Evolutionary conservation across 352 stramenopile genomes (phyloP).

Genomic region (Albugo candida): DNA sequence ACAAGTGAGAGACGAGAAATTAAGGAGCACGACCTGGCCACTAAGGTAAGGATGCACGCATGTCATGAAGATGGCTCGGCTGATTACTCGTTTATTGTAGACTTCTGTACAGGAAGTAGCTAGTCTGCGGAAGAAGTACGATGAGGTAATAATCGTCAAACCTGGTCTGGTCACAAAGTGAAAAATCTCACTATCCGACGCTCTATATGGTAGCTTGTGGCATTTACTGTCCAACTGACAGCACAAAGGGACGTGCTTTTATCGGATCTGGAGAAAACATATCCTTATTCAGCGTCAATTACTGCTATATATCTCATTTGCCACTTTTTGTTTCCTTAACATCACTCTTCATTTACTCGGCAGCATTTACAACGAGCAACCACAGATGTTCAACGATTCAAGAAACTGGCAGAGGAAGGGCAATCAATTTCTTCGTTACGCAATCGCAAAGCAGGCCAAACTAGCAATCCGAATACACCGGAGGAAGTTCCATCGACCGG

Average conservation of each 20-base stretch:
- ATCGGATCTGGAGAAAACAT: conserved; percentile 58
- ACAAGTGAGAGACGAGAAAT: background rate
- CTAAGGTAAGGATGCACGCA: background rate
- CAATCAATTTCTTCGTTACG: conserved; percentile 24
- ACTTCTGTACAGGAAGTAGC: conserved; percentile 39
- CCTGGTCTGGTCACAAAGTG: background rate
- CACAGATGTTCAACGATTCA: conserved; percentile 32
- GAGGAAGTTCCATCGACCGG: too few species aligned
- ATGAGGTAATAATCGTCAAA: conserved; percentile 27
- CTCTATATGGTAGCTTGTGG: conserved; percentile 30
- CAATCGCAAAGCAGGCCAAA: conserved; percentile 27
- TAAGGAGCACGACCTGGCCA: background rate
- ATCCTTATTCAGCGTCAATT: conserved; percentile 4
- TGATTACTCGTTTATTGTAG: conserved; percentile 4
- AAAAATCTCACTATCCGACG: background rate
- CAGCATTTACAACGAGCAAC: conserved; percentile 52
- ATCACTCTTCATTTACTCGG: conserved; percentile 14
- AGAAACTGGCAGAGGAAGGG: conserved; percentile 40
- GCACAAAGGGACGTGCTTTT: conserved; percentile 71
- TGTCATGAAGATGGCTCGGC: background rate
- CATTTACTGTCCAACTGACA: conserved; percentile 76
- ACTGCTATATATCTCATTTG: too few species aligned
- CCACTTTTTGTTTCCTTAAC: conserved; percentile 7
- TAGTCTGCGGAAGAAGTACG: conserved; percentile 73
- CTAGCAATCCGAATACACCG: too few species aligned